Conservation (phyloP, 768 basidiomycete genomes). For the Suillus subluteus region DNA sequence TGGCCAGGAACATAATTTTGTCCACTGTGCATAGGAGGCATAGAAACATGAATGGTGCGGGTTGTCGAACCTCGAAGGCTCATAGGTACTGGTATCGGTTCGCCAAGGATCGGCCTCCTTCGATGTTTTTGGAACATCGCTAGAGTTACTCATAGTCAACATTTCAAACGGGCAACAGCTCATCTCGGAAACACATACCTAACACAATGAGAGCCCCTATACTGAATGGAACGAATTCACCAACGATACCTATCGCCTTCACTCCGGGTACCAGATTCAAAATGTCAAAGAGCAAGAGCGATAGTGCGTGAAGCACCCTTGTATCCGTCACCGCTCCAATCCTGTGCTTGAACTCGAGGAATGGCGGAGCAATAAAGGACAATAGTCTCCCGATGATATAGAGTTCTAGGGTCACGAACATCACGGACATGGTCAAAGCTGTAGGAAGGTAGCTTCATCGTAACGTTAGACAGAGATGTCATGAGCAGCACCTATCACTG, state of each 20-base stretch:
- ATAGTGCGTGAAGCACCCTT: conserved; percentile 37
- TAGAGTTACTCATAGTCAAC: not conserved
- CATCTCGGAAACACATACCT: conserved; percentile 31
- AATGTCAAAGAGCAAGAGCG: conserved; percentile 47
- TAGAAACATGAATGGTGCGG: not conserved
- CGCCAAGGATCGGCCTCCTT: not conserved
- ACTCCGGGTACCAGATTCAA: conserved; percentile 43
- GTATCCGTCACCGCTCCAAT: conserved; percentile 31
- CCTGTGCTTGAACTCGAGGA: conserved; percentile 22
- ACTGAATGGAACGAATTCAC: conserved; percentile 46
- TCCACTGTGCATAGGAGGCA: not conserved
- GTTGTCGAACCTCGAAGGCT: not conserved
- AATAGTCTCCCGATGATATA: conserved; percentile 41
- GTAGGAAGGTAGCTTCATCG: conserved; percentile 43
- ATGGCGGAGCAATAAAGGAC: conserved; percentile 28
- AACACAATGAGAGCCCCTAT: conserved; percentile 46
- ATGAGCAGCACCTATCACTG: not conserved
- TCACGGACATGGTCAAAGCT: conserved; percentile 38
- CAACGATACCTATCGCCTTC: conserved; percentile 38
- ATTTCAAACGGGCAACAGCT: not conserved
- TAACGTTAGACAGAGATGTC: not conserved
- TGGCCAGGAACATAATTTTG: conserved; percentile 5
- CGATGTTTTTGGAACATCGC: conserved; percentile 15
- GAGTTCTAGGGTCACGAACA: conserved; percentile 41
- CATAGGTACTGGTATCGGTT: conserved; percentile 3